Conservation (phyloP, 2,329 filamentous ascomycete genomes). For the Sphaerulina vaccinii region DNA sequence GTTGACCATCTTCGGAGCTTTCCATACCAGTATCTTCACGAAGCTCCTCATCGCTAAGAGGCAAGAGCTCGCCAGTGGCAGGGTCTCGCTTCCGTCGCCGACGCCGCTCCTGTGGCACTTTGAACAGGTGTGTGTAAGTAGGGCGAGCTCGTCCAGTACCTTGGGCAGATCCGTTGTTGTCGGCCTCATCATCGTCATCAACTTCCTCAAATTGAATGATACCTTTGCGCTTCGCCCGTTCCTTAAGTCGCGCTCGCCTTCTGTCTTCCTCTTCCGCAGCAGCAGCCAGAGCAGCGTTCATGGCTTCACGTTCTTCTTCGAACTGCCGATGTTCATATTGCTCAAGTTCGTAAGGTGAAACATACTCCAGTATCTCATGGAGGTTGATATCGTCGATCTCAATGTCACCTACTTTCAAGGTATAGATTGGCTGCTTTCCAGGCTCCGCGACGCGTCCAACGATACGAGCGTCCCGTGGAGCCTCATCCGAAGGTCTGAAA, state of each 20-base stretch:
- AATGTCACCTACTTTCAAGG: constrained; percentile 31
- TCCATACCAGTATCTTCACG: not conserved
- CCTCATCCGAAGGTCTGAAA: constrained; percentile 28
- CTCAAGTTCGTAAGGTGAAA: constrained; percentile 37
- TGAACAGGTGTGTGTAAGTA: constrained; percentile 34
- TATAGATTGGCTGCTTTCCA: constrained; percentile 25
- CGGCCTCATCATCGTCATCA: constrained; percentile 11
- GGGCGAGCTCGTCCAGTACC: constrained; percentile 35
- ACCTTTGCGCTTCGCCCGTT: constrained; percentile 26
- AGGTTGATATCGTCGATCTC: constrained; percentile 30
- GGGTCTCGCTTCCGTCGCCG: constrained; percentile 33
- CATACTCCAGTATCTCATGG: constrained; percentile 36
- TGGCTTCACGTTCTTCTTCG: constrained; percentile 28
- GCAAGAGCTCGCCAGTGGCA: constrained; percentile 32
- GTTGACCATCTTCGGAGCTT: constrained; percentile 17
- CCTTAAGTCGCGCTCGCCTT: constrained; percentile 14
- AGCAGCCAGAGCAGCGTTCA: constrained; percentile 22
- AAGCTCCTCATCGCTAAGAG: constrained; percentile 30
- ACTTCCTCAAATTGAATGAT: constrained; percentile 20
- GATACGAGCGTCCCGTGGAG: constrained; percentile 32
- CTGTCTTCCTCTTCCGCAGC: constrained; percentile 27
- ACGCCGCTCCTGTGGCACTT: constrained; percentile 15
- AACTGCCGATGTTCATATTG: constrained; percentile 37
- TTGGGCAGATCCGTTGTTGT: constrained; percentile 18
- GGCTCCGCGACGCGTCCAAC: constrained; percentile 26